Conservation (phyloP, 2,329 filamentous ascomycete genomes). For the Arthrobotrys musiformis region DNA sequence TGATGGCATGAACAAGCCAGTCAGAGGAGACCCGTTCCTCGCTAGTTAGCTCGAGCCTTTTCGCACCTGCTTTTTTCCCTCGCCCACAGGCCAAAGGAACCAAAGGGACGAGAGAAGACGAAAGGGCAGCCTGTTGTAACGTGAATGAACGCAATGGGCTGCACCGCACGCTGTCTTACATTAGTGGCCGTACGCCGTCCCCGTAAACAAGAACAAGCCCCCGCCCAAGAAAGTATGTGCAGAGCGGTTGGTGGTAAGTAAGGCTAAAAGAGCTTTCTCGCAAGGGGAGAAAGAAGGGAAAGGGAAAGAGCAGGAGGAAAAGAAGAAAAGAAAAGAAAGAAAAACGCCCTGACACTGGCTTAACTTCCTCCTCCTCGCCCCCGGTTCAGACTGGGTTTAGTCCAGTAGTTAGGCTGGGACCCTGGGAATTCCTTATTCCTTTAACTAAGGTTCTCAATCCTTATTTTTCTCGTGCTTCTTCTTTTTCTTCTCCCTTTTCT, state of each 20-base stretch:
- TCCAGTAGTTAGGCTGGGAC: too few relatives aligned
- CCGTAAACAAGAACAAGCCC: slow-evolving; percentile 50
- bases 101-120: too few relatives aligned
- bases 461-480: slow-evolving; percentile 52
- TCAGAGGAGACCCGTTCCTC: slow-evolving; percentile 24
- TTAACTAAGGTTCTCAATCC: too few relatives aligned
- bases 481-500: slow-evolving; percentile 32
- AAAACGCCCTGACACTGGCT: slow-evolving; percentile 26
- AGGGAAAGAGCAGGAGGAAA: not conserved
- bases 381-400: too few relatives aligned
- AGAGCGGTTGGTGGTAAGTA: not conserved
- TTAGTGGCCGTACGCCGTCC: slow-evolving; percentile 52
- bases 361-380: too few relatives aligned
- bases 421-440: slow-evolving; percentile 43
- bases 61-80: slow-evolving; percentile 45
- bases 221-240: not conserved
- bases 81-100: too few relatives aligned
- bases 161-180: slow-evolving; percentile 56
- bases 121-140: slow-evolving; percentile 35
- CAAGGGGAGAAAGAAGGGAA: slow-evolving; percentile 29
- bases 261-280: too few relatives aligned
- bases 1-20: slow-evolving; percentile 29
- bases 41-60: slow-evolving; percentile 16
- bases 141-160: too few relatives aligned
- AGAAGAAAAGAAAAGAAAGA: slow-evolving; percentile 8